Evolutionary conservation across 257 asterid species (phyloP).

Genomic region (Leptodermis oblonga): DNA sequence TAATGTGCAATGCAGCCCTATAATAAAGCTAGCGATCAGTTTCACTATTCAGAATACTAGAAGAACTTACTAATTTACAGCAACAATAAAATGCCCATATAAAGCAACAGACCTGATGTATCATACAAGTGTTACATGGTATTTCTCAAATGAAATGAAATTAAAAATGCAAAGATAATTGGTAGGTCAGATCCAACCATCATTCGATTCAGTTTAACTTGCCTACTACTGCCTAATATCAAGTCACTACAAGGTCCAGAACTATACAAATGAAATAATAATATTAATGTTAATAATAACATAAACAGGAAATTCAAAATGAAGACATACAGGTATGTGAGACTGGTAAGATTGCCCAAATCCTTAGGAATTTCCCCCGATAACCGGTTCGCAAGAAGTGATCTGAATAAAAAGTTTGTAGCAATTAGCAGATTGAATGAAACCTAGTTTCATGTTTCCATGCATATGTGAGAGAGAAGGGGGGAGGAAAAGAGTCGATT

Average conservation of each 20-base stretch:
- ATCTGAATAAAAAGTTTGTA: slow-evolving; percentile 47
- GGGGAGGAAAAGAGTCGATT: slow-evolving; percentile 21
- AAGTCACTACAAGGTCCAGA: slow-evolving; percentile 8
- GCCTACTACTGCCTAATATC: slow-evolving; percentile 8
- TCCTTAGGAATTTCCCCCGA: slow-evolving; percentile 79
- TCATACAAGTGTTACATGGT: background rate
- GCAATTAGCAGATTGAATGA: background rate
- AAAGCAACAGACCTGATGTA: background rate
- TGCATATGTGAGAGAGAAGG: slow-evolving; percentile 3
- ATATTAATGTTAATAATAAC: too few relatives aligned
- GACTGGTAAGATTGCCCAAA: slow-evolving; percentile 67
- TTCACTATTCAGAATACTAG: background rate
- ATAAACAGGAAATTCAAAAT: slow-evolving; percentile 18
- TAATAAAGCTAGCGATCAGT: background rate
- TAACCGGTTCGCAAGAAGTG: slow-evolving; percentile 79
- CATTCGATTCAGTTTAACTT: background rate
- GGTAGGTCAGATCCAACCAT: background rate
- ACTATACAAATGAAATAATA: background rate
- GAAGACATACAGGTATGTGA: slow-evolving; percentile 70
- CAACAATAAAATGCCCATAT: background rate
- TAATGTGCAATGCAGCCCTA: background rate
- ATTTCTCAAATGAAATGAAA: background rate
- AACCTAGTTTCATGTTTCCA: background rate
- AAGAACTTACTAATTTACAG: background rate
- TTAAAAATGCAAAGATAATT: background rate